Conservation (phyloP, 768 basidiomycete genomes). For the Mycena floridula region DNA sequence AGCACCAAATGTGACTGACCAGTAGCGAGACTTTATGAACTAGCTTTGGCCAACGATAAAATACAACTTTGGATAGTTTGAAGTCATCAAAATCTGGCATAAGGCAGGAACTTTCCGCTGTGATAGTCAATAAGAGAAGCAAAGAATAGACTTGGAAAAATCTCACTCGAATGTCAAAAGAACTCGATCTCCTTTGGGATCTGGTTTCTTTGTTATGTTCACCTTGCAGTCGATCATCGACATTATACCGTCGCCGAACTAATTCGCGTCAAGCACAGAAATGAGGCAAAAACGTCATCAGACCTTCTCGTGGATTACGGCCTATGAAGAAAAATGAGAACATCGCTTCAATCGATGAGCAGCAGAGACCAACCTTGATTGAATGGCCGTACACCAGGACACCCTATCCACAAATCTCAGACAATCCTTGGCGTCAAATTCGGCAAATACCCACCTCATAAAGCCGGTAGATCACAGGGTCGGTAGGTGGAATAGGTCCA, state of each 20-base stretch:
- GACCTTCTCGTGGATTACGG: constrained; percentile 70
- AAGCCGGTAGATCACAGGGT: constrained; percentile 76
- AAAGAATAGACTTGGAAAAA: background rate
- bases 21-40: too few species aligned
- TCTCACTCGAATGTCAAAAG: constrained; percentile 70
- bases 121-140: constrained; percentile 1
- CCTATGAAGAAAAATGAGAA: constrained; percentile 25
- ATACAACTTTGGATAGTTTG: too few species aligned
- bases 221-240: constrained; percentile 84
- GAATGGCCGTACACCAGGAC: constrained; percentile 74
- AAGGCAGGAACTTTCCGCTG: constrained; percentile 77
- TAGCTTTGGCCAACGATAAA: too few species aligned
- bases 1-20: too few species aligned
- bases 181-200: constrained; percentile 78
- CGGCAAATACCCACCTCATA: constrained; percentile 70
- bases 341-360: background rate
- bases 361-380: constrained; percentile 50
- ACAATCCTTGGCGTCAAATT: constrained; percentile 31
- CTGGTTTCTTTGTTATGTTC: constrained; percentile 57
- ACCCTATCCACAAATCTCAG: constrained; percentile 66
- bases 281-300: constrained; percentile 28
- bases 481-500: constrained; percentile 66
- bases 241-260: constrained; percentile 86
- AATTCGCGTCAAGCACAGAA: background rate
- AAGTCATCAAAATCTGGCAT: too few species aligned